A percentile compares a stretch with the other conserved stretches of the same genome.
phyloP scores from a whole-genome alignment of 352 stramenopile species.

The Pythium sukuiense region DNA sequence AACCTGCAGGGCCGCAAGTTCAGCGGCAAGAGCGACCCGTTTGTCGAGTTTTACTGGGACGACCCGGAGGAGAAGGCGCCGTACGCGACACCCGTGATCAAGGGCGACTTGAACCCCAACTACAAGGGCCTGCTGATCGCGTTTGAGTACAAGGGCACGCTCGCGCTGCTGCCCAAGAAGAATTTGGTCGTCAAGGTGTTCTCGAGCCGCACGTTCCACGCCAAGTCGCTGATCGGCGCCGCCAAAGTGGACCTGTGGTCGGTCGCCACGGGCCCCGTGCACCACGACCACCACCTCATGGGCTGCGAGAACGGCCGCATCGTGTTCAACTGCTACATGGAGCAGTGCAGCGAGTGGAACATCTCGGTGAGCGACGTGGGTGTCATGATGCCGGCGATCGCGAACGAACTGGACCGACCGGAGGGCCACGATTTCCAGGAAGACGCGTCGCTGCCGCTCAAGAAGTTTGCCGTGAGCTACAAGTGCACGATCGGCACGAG shows the following conservation, averaged over 20 bases:
- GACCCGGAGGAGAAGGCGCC: slow-evolving; percentile 62
- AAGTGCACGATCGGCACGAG: slow-evolving; percentile 88
- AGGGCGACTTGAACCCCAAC: slow-evolving; percentile 85
- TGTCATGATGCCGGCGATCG: slow-evolving; percentile 88
- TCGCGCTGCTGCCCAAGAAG: slow-evolving; percentile 59
- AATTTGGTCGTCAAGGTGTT: slow-evolving; percentile 79
- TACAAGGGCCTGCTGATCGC: slow-evolving; percentile 86
- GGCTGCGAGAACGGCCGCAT: slow-evolving; percentile 86
- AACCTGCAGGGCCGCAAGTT: slow-evolving; percentile 81
- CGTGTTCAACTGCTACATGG: slow-evolving; percentile 92
- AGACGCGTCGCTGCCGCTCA: slow-evolving; percentile 83
- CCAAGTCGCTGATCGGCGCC: slow-evolving; percentile 75
- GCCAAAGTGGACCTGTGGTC: slow-evolving; percentile 81
- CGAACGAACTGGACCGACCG: slow-evolving; percentile 84
- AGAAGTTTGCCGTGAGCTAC: slow-evolving; percentile 89
- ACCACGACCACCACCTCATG: slow-evolving; percentile 86
- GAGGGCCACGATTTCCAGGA: slow-evolving; percentile 90
- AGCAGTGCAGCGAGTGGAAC: slow-evolving; percentile 89
- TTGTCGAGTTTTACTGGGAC: slow-evolving; percentile 89
- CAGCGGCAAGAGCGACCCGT: slow-evolving; percentile 84
- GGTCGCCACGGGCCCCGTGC: slow-evolving; percentile 80
- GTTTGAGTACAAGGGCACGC: slow-evolving; percentile 81
- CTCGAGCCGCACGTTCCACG: slow-evolving; percentile 75
- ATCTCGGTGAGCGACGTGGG: slow-evolving; percentile 87
- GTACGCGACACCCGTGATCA: slow-evolving; percentile 84